Base-by-base conservation (phyloP, 495 filamentous ascomycete species). In the Echria macrotheca region DNA sequence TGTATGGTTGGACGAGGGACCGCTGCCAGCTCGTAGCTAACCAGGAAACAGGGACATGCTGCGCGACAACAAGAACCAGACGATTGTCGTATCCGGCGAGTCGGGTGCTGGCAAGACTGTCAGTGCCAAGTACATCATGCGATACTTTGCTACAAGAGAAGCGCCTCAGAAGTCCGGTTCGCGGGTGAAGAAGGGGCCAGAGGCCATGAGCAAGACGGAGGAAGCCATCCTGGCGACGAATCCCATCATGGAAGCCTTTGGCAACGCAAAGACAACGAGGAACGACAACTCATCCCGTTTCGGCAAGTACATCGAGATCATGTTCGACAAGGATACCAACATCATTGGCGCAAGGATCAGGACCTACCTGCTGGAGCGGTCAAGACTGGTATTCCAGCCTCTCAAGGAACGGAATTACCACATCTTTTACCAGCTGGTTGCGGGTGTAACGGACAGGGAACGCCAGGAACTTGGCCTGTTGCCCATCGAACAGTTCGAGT, bases 251-350 rank as follows among this genome's bases (percentile, higher is more conserved):
- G 93, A 99, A 78, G 89, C 93, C 5, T 99, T 99, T 64, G 93
- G 93, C 56, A 99, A 99, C 72, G 93, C 93, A 23, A 99, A 99
- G 72, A 99, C 93, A 3, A 97, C 94, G 1, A 78, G 93, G 55
- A 99, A 99, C 69, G 94, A 99, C 72, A 99, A 99, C 69, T 99
- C 93, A 4, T 96, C 91, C 15, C 82, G 93, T 50, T 99, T 99
- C 66, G 93, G 93, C 56, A 99, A 99, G 75, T 99, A 99, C 62
- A 96, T 99, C 55, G 93, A 99, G 68, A 99, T 99, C 56, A 89
- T 99, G 87, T 99, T 99, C 61, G 89, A 97, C 71, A 83, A 85
- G 50, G 81, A 82, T 55, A 95, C 89, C 46, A 93, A 95, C 61
- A 99, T 99, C 63, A 95, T 99, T 59, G 93, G 93, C 49, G 93